Evolutionary conservation across 139 green algal species (phyloP).

Genomic region (Picochlorum sp.): DNA sequence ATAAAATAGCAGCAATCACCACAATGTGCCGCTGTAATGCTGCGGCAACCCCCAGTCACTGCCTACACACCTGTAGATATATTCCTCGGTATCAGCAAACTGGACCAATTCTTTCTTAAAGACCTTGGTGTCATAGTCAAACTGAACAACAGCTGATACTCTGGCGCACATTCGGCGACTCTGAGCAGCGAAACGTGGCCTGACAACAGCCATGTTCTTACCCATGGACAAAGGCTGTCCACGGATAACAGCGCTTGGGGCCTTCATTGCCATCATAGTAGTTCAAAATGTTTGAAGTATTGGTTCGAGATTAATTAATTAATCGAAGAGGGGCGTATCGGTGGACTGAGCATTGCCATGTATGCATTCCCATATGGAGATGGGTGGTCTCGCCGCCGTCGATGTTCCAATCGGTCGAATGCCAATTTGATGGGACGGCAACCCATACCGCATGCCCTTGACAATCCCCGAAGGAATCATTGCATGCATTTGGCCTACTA

Average conservation of each 20-base stretch:
- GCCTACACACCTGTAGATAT: conserved; percentile 67
- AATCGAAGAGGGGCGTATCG: no score
- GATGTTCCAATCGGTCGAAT: no score
- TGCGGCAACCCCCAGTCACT: neutral
- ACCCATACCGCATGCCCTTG: no score
- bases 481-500: no score
- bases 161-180: conserved; percentile 2
- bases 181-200: neutral
- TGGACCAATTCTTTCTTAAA: conserved; percentile 73
- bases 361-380: no score
- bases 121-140: conserved; percentile 74
- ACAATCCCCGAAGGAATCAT: no score
- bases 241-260: conserved; percentile 1
- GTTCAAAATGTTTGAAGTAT: neutral
- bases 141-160: conserved; percentile 12
- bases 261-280: neutral
- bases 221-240: conserved; percentile 1
- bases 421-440: no score
- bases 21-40: no score
- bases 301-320: neutral
- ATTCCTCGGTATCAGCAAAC: conserved; percentile 75
- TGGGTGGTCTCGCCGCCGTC: no score
- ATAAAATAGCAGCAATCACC: no score
- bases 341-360: no score
- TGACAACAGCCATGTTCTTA: conserved; percentile 1